Evolutionary conservation across 2,329 filamentous ascomycete species (phyloP), one percentile per base, ranked within the genome.

Genomic region (Talaromyces rugulosus): DNA sequence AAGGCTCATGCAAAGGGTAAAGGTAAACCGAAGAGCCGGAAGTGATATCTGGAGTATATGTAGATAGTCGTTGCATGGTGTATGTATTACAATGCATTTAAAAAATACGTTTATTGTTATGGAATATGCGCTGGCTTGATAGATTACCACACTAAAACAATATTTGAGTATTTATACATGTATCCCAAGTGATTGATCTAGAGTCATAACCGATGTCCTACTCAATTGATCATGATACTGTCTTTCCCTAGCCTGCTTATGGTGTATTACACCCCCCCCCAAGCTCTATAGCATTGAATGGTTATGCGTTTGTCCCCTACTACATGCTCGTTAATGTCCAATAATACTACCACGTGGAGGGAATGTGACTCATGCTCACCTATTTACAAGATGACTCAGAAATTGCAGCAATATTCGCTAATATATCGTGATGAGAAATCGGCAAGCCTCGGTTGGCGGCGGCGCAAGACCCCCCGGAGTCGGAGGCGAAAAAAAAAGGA

Each of bases 1-100:
- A 75, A 76, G 67, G 66, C 69, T 28, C 71, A 68, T 62, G 34
- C 8, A 4, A 60, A 60, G 28, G 51, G 51, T 33, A 60, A 60
- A 50, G 51, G 51, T 33, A 60, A 60, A 50, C 3, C 23, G 8
- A 57, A 34, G 18, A 7, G 36, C 23, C 30, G 59, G 36, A 61
- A 42, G 42, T 28, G 30, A 36, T 23, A 12, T 36, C 8, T 8
- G 12, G 33, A 47, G 44, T 14, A 4, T 23, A 23, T 47, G 44
- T 47, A 47, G 36, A 40, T 47, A 47, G 44, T 18, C 5, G n/a
- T 12, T 47, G 44, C 44, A 47, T 47, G 18, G 23, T 47, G 44
- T 47, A 47, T 47, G 18, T 47, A 47, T 27, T 47, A 47, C 18
- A 47, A 27, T 47, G 18, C 44, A 47, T 47, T 47, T 8, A 47